phyloP scores from a whole-genome alignment of 257 asterid genomes.

The Solanum chilense region DNA sequence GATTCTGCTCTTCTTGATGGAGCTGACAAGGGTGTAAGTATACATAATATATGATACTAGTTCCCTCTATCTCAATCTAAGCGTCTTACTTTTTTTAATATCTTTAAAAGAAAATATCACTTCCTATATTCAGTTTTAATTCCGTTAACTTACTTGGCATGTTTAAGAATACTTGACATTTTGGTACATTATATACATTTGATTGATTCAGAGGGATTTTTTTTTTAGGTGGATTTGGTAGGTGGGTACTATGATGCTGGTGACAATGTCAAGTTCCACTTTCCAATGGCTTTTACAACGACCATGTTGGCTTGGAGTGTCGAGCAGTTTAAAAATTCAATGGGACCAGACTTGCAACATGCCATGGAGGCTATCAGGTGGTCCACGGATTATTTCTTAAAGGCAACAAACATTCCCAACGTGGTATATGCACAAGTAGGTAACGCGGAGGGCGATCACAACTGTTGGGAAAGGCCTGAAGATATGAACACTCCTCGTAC shows the following conservation, averaged over 20 bases:
- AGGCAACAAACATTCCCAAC: constrained; percentile 56
- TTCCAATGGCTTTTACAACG: constrained; percentile 79
- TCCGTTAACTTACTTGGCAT: not conserved
- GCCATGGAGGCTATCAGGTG: constrained; percentile 59
- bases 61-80: not conserved
- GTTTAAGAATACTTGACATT: not conserved
- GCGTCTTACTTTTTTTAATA: not conserved
- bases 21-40: constrained; percentile 33
- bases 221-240: constrained; percentile 55
- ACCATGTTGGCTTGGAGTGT: constrained; percentile 81
- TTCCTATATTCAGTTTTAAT: not conserved
- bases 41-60: not conserved
- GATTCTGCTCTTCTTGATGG: constrained; percentile 70
- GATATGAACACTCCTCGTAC: constrained; percentile 70
- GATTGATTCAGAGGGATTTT: not conserved
- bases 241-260: constrained; percentile 96
- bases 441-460: constrained; percentile 60
- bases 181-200: not conserved
- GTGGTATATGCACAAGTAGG: constrained; percentile 72
- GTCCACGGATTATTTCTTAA: constrained; percentile 77
- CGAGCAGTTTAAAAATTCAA: constrained; percentile 39
- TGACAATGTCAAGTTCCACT: constrained; percentile 77
- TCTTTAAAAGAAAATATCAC: not conserved
- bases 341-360: constrained; percentile 40
- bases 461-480: constrained; percentile 86